Conservation (phyloP, 768 basidiomycete genomes). For the Mycena sanguinolenta region DNA sequence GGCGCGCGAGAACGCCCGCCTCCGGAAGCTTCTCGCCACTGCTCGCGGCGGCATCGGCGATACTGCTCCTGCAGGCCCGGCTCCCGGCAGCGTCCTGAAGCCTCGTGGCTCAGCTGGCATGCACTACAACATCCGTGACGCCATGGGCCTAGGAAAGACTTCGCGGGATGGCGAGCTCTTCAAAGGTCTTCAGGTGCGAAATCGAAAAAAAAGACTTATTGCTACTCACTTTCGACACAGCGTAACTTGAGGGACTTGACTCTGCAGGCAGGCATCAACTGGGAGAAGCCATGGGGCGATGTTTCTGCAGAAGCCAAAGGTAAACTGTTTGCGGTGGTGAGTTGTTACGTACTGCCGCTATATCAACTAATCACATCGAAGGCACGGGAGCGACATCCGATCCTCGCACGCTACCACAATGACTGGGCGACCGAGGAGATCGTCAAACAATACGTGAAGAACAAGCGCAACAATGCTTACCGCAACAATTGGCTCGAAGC, state of each 20-base stretch:
- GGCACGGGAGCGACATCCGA: constrained; percentile 4
- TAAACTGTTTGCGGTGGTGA: constrained; percentile 23
- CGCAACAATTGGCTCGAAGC: constrained; percentile 31
- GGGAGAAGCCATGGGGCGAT: constrained; percentile 29
- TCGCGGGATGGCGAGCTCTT: not conserved
- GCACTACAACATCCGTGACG: not conserved
- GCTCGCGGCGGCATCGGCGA: not conserved
- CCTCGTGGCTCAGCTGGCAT: not conserved
- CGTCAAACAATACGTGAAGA: constrained; percentile 37
- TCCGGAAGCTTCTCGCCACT: not conserved
- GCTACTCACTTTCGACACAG: not conserved
- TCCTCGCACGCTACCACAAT: constrained; percentile 18
- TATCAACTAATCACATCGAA: not conserved
- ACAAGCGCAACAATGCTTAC: constrained; percentile 29
- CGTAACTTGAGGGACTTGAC: constrained; percentile 24
- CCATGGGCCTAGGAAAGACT: not conserved
- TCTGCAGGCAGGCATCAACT: constrained; percentile 12
- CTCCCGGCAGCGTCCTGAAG: not conserved
- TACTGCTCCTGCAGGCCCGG: not conserved
- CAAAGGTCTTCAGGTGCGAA: not conserved
- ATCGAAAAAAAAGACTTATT: accelerated
- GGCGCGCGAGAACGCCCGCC: not conserved
- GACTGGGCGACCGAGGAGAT: constrained; percentile 45
- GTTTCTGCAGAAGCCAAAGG: constrained; percentile 20
- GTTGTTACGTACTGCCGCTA: not conserved